phyloP scores from a whole-genome alignment of 139 green algal genomes.

The Desmodesmus armatus region DNA sequence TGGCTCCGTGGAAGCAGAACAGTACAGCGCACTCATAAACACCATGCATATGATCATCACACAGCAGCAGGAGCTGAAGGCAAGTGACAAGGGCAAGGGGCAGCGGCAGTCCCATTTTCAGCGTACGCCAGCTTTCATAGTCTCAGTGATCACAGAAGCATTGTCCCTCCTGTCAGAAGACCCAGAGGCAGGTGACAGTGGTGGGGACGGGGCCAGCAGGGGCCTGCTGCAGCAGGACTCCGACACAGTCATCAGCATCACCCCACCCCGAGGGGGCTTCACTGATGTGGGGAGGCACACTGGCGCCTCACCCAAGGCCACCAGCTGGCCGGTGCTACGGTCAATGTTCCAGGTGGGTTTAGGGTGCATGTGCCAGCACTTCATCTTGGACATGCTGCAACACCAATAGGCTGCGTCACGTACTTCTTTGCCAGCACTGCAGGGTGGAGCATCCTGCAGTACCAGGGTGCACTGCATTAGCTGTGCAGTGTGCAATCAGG shows the following conservation, averaged over 20 bases:
- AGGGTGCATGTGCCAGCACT: not conserved
- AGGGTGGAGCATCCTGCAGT: not conserved
- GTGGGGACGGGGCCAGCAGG: not conserved
- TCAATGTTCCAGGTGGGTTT: constrained; percentile 9
- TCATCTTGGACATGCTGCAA: not conserved
- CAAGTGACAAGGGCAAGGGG: not conserved
- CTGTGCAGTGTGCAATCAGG: no score
- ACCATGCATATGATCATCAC: not conserved
- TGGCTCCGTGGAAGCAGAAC: not conserved
- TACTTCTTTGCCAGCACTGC: not conserved
- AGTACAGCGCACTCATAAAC: not conserved
- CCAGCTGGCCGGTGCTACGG: constrained; percentile 42
- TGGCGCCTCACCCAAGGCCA: constrained; percentile 26
- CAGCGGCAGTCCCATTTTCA: no score
- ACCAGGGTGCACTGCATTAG: not conserved
- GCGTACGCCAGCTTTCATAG: constrained; percentile 41
- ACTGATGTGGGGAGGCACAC: constrained; percentile 53
- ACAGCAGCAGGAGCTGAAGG: not conserved
- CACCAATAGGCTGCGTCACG: not conserved
- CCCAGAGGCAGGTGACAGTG: not conserved
- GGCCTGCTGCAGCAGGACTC: not conserved
- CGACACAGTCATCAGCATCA: not conserved
- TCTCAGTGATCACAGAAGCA: constrained; percentile 35
- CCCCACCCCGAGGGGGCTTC: constrained; percentile 30
- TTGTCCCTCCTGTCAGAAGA: not conserved